phyloP scores from a whole-genome alignment of 176 grass and related monocot genomes.

The Miscanthus lutarioriparius region DNA sequence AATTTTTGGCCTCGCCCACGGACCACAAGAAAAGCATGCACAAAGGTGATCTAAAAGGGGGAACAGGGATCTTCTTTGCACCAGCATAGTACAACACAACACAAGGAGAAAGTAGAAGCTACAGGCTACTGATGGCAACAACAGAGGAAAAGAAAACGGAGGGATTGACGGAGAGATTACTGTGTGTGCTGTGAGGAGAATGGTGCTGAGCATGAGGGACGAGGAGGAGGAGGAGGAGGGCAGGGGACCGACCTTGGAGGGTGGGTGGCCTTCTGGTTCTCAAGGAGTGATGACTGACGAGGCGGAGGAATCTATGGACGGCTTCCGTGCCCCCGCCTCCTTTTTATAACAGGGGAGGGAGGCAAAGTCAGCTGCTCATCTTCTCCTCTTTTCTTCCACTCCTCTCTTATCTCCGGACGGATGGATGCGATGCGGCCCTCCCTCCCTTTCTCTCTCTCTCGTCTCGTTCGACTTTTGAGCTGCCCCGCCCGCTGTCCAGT shows the following conservation, averaged over 20 bases:
- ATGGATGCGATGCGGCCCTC: not conserved
- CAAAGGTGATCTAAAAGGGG: constrained; percentile 27
- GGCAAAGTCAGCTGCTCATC: constrained; percentile 42
- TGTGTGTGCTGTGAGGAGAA: not conserved
- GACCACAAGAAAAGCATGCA: constrained; percentile 6
- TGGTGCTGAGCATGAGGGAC: not conserved
- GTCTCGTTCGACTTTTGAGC: not conserved
- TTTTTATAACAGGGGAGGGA: constrained; percentile 36
- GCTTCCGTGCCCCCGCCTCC: not conserved
- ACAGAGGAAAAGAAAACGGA: not conserved
- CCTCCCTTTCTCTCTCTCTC: not conserved
- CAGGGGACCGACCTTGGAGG: constrained; percentile 41
- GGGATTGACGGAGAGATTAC: not conserved
- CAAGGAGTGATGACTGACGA: not conserved
- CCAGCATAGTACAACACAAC: not conserved
- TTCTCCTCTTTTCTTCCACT: not conserved
- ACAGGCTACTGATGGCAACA: not conserved
- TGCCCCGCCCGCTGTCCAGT: not conserved
- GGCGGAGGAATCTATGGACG: constrained; percentile 15
- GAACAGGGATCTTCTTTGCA: constrained; percentile 31
- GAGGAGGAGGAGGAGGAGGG: not conserved
- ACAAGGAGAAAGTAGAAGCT: not conserved
- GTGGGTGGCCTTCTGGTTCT: not conserved
- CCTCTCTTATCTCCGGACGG: not conserved
- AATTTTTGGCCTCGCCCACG: not conserved